These are phyloP conservation scores for Ceratocystis eucalypticola DNA, from an alignment of 2,329 filamentous ascomycete genomes.

Conservation along the genomic window DNA sequence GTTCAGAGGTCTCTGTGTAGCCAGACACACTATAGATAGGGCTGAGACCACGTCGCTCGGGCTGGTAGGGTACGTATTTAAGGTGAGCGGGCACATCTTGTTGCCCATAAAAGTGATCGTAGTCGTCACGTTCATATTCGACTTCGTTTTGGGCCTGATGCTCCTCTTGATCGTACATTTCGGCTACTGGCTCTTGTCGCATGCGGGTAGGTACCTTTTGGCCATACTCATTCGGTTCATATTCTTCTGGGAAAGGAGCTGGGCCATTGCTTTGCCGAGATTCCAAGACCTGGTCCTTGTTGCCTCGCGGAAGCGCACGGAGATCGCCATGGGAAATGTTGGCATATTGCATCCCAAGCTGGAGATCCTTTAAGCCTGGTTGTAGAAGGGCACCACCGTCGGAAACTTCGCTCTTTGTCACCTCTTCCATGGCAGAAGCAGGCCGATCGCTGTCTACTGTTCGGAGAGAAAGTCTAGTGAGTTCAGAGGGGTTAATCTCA, in stretches of 20 bases:
- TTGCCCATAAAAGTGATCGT: slow-evolving; percentile 38
- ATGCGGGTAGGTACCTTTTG: slow-evolving; percentile 28
- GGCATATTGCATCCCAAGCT: slow-evolving; percentile 52
- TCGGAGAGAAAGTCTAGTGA: slow-evolving; percentile 76
- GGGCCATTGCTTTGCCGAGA: slow-evolving; percentile 20
- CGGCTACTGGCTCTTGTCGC: slow-evolving; percentile 26
- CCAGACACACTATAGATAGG: slow-evolving; percentile 89
- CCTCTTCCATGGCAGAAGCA: slow-evolving; percentile 51
- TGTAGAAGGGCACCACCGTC: slow-evolving; percentile 33
- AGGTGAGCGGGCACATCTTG: slow-evolving; percentile 52
- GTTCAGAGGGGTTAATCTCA: slow-evolving; percentile 69
- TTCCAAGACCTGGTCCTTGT: slow-evolving; percentile 19
- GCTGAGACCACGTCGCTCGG: slow-evolving; percentile 60
- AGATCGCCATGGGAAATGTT: slow-evolving; percentile 48
- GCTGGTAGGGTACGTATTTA: slow-evolving; percentile 54
- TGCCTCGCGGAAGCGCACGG: slow-evolving; percentile 38
- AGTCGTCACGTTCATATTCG: slow-evolving; percentile 14
- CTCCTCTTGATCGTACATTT: slow-evolving; percentile 32
- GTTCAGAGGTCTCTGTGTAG: slow-evolving; percentile 47
- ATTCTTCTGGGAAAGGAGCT: slow-evolving; percentile 32
- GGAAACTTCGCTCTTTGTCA: slow-evolving; percentile 50
- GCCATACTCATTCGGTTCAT: slow-evolving; percentile 35
- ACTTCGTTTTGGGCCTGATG: slow-evolving; percentile 19
- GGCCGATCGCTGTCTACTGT: slow-evolving; percentile 67
- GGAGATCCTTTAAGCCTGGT: neutral